phyloP scores from a whole-genome alignment of 371 early-diverging fungal species.

The Lichtheimia ramosa region DNA sequence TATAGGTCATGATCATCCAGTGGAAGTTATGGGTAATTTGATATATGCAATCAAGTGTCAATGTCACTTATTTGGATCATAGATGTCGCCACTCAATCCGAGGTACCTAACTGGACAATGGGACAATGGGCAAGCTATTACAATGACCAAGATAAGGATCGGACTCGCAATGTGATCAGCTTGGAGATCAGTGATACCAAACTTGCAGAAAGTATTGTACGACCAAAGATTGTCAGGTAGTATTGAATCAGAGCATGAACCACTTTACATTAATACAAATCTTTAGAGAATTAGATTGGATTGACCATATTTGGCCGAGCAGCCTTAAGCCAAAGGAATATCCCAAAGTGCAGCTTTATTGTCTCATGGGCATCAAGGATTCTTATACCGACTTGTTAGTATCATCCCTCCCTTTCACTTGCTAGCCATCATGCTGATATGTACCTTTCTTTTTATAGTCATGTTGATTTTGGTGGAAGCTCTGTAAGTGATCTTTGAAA shows the following conservation, averaged over 20 bases:
- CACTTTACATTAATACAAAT: too few species aligned
- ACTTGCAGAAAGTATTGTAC: conserved; percentile 61
- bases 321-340: conserved; percentile 58
- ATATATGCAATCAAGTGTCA: background rate
- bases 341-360: conserved; percentile 87
- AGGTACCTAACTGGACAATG: conserved; percentile 75
- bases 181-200: conserved; percentile 80
- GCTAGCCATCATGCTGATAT: background rate
- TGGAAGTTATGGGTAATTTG: conserved; percentile 68
- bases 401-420: background rate
- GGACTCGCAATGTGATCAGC: conserved; percentile 86
- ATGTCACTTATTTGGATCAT: conserved; percentile 5
- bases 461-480: conserved; percentile 92
- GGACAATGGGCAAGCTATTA: conserved; percentile 84
- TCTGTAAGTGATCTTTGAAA: conserved; percentile 57
- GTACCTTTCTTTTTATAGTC: conserved; percentile 40
- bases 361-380: conserved; percentile 87
- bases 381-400: conserved; percentile 88
- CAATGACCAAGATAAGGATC: conserved; percentile 56
- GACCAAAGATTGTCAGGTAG: conserved; percentile 78
- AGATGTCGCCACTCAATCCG: conserved; percentile 86
- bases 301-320: conserved; percentile 82
- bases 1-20: conserved; percentile 56
- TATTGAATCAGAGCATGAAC: background rate
- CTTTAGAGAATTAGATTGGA: conserved; percentile 82